These are phyloP conservation scores for Cymodocea nodosa DNA, from an alignment of 116 monocot genomes.

Conservation along the genomic window DNA sequence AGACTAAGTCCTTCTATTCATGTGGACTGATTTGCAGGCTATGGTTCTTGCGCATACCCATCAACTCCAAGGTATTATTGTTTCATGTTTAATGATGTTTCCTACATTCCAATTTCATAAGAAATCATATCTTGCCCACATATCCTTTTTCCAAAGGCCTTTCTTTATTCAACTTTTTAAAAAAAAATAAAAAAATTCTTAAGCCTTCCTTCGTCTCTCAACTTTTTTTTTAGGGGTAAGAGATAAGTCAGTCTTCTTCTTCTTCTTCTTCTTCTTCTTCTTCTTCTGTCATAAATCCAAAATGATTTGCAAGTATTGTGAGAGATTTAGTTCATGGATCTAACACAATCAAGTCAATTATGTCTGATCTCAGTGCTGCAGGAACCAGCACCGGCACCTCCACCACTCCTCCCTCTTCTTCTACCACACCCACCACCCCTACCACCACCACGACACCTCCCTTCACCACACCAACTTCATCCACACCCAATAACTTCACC, in stretches of 20 bases:
- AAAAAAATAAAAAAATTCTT: too few species aligned
- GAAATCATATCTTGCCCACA: too few species aligned
- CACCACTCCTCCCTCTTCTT: background rate
- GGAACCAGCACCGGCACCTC: slow-evolving; percentile 10
- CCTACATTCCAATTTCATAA: too few species aligned
- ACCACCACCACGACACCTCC: background rate
- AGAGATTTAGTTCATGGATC: background rate
- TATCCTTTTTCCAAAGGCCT: too few species aligned
- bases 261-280: too few species aligned
- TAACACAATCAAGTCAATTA: background rate
- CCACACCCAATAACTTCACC: slow-evolving; percentile 1
- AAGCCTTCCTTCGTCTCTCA: too few species aligned
- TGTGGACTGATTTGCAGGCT: slow-evolving; percentile 22
- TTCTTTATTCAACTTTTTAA: too few species aligned
- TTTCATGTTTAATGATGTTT: background rate
- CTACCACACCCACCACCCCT: background rate
- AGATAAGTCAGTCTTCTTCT: too few species aligned
- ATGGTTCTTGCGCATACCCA: slow-evolving; percentile 46
- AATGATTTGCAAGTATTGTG: background rate
- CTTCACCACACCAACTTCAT: background rate
- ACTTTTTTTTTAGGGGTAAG: too few species aligned
- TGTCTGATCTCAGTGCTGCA: slow-evolving; percentile 29
- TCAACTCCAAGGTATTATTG: slow-evolving; percentile 37
- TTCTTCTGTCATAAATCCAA: too few species aligned
- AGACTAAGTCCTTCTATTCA: too few species aligned